Evolutionary conservation across 2,329 filamentous ascomycete genomes (phyloP), one percentile per base, ranked within the genome.

Genomic region (Xylaria sp.): DNA sequence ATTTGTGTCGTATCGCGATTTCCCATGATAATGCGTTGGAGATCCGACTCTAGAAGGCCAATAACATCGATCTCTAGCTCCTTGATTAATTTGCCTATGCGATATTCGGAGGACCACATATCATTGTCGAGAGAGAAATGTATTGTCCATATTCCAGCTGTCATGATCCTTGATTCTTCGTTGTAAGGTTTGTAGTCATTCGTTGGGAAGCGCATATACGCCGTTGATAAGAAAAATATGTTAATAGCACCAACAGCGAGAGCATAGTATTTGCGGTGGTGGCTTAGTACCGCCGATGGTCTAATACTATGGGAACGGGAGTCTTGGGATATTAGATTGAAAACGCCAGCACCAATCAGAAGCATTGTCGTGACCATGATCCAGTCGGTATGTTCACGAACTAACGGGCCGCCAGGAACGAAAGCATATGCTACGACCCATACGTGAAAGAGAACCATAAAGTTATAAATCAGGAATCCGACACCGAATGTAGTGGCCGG

Each of bases 401-500:
- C 92, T 0, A 97, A 86, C 2, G 93, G 93, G 1, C 96, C 96
- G 60, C 96, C 96, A 1, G 96, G 96, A 2, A 99, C 96, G 74
- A 99, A 99, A 12, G 96, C 96, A 76, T 99, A 99, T 1, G 96
- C 96, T 11, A 99, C 96, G 42, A 98, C 92, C 96, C 96, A 99
- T 64, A 98, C 94, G 77, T 98, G 95, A 84, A 97, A 97, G n/a
- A 99, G 87, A 4, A 98, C 91, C 82, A 98, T 83, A 75, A 98
- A 86, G 80, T 98, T 97, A 84, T 98, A 99, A 57, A 97, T 80
- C 61, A 98, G 82, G 82, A 97, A 98, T 3, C 92, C 95, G 14
- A 97, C 78, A 2, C 95, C 96, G 78, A 99, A 99, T 0, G 93
- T 93, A 30, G 86, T 85, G 4, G 90, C 93, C 0, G 94, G 94